phyloP scores from a whole-genome alignment of 129 eudicot species.

The Solidago caesia region DNA sequence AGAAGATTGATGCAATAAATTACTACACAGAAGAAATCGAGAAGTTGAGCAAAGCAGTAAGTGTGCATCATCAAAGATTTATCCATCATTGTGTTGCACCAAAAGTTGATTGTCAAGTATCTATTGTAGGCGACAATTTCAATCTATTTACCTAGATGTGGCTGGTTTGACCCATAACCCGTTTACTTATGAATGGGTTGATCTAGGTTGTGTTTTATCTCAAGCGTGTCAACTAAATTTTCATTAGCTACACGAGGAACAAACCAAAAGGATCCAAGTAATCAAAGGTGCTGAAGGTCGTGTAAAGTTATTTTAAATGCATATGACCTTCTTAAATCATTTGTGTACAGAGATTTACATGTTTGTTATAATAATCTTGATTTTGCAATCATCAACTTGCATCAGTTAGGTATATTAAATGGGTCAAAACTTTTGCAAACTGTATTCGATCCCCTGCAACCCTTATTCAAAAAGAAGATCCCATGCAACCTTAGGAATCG shows the following conservation, averaged over 20 bases:
- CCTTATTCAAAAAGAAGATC: too few species aligned
- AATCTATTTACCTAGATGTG: not conserved
- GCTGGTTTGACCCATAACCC: not conserved
- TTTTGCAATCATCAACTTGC: not conserved
- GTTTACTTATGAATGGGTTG: not conserved
- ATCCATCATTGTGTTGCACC: not conserved
- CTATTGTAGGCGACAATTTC: not conserved
- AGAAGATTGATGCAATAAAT: constrained; percentile 74
- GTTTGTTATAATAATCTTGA: not conserved
- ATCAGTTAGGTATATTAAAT: not conserved
- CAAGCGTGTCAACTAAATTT: not conserved
- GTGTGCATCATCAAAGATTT: constrained; percentile 22
- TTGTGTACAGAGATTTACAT: not conserved
- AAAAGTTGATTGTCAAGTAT: not conserved
- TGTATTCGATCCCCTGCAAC: not conserved
- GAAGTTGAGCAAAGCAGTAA: constrained; percentile 60
- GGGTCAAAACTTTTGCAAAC: not conserved
- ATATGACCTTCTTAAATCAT: not conserved
- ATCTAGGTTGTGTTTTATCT: not conserved
- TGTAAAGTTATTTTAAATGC: not conserved
- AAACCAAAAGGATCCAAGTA: too few species aligned
- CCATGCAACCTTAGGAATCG: not conserved
- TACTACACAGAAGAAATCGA: constrained; percentile 73
- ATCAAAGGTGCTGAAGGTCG: not conserved
- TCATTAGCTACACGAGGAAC: too few species aligned